Evolutionary conservation across 768 basidiomycete species (phyloP).

Genomic region (Pisolithus marmoratus): DNA sequence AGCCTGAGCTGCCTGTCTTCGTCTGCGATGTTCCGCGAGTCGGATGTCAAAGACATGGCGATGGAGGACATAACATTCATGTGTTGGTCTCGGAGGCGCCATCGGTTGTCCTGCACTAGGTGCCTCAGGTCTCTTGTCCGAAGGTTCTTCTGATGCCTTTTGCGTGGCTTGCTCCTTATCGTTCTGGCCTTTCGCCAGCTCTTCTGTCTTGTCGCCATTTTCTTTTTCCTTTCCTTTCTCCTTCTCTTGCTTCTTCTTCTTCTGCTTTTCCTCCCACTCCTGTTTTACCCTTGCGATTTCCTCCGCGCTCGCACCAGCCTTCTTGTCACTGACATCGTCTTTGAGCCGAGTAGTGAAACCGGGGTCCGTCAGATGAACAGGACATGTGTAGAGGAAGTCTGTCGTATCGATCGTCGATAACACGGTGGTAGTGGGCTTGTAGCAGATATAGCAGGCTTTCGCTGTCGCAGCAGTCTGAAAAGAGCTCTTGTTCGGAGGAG

Average conservation of each 20-base stretch:
- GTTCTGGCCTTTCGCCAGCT: conserved; percentile 24
- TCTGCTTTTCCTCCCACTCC: conserved; percentile 76
- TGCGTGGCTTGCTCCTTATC: conserved; percentile 26
- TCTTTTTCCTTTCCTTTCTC: conserved; percentile 39
- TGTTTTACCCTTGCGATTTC: conserved; percentile 74
- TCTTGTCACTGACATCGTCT: conserved; percentile 35
- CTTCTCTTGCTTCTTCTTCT: conserved; percentile 45
- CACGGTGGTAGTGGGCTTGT: conserved; percentile 74
- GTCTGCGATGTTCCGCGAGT: conserved; percentile 65
- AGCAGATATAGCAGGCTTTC: conserved; percentile 74
- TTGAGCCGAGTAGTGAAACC: conserved; percentile 62
- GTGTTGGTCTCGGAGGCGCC: conserved; percentile 38
- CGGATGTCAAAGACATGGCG: conserved; percentile 80
- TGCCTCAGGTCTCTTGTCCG: conserved; percentile 8
- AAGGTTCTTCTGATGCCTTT: conserved; percentile 4
- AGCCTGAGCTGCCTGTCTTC: conserved; percentile 58
- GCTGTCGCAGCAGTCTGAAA: conserved; percentile 70
- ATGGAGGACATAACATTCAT: conserved; percentile 78
- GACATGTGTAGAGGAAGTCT: conserved; percentile 86
- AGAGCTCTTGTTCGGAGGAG: neutral
- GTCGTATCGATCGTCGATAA: conserved; percentile 77
- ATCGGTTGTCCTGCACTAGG: conserved; percentile 27
- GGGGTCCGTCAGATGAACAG: conserved; percentile 70
- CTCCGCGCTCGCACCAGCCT: conserved; percentile 43
- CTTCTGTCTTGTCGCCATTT: conserved; percentile 31